phyloP scores from a whole-genome alignment of 1,139 yeast genomes.

The Yamadazyma pseudoaaseri region DNA sequence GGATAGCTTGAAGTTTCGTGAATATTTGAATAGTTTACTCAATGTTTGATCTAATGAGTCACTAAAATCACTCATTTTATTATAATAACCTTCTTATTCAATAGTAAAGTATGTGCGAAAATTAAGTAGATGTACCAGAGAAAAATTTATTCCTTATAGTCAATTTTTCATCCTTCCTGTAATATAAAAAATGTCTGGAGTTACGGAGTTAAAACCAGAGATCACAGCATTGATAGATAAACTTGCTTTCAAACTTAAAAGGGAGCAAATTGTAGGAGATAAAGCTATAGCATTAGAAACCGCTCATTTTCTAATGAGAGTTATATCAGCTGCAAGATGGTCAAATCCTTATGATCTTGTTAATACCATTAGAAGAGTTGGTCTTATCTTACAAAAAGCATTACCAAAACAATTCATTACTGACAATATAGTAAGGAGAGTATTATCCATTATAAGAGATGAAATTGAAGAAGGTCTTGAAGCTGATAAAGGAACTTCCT shows the following conservation, averaged over 20 bases:
- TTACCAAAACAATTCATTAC: slow-evolving; percentile 81
- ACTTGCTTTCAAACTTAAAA: slow-evolving; percentile 51
- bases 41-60: slow-evolving; percentile 29
- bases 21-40: slow-evolving; percentile 29
- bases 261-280: slow-evolving; percentile 74
- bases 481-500: slow-evolving; percentile 14
- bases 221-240: slow-evolving; percentile 39
- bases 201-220: slow-evolving; percentile 27
- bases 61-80: slow-evolving; percentile 18
- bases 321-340: slow-evolving; percentile 91
- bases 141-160: too few relatives aligned
- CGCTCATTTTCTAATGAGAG: slow-evolving; percentile 82
- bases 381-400: slow-evolving; percentile 56
- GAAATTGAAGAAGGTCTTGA: slow-evolving; percentile 62
- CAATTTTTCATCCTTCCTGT: too few relatives aligned
- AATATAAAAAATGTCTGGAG: slow-evolving; percentile 7
- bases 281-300: slow-evolving; percentile 82
- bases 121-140: background rate
- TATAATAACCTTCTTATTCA: too few relatives aligned
- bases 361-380: slow-evolving; percentile 64
- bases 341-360: slow-evolving; percentile 71
- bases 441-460: slow-evolving; percentile 83
- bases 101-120: background rate
- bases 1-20: slow-evolving; percentile 32
- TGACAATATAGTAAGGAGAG: slow-evolving; percentile 90